Evolutionary conservation across 2,329 filamentous ascomycete genomes (phyloP), one percentile per base, ranked within the genome.

Genomic region (Alternaria brassicicola): DNA sequence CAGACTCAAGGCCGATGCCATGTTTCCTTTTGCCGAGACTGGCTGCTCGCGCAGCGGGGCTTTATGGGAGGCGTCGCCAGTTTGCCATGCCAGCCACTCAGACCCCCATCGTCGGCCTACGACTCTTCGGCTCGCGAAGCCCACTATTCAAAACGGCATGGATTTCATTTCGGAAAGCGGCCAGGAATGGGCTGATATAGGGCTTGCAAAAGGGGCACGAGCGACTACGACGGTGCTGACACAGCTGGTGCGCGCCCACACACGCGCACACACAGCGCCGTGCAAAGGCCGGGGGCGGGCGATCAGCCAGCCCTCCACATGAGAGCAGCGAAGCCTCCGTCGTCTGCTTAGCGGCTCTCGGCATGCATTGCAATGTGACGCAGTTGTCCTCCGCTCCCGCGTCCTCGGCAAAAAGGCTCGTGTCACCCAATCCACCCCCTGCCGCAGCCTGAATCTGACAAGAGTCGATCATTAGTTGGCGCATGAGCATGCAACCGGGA

Each of bases 381-480:
- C 68, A 72, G 68, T 68, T 63, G 61, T 62, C 66, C 70, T 72
- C 68, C 71, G 67, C 71, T 69, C 69, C 70, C 71, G 68, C 70
- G 64, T 67, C 69, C 66, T 66, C 72, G 70, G 68, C 64, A 66
- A 56, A 64, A 66, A 66, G 43, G 64, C 68, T 71, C 67, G 69
- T 70, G 70, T 71, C 62, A 70, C 61, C 68, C 65, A 63, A 52
- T 57, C 61, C 67, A 68, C 58, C 70, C 43, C 71, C 66, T 70
- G 67, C 59, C 60, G 63, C 64, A 55, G 61, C 55, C 64, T 63
- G 63, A 67, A 62, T 66, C 64, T 69, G 67, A 72, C 69, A 65
- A 69, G 59, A 65, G 66, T 63, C 69, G 65, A 67, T 67, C 65
- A 70, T 72, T 69, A 67, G 64, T 62, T 67, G 64, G 63, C 65